phyloP scores from a whole-genome alignment of 495 filamentous ascomycete genomes.

The Aspergillus panamensis region DNA sequence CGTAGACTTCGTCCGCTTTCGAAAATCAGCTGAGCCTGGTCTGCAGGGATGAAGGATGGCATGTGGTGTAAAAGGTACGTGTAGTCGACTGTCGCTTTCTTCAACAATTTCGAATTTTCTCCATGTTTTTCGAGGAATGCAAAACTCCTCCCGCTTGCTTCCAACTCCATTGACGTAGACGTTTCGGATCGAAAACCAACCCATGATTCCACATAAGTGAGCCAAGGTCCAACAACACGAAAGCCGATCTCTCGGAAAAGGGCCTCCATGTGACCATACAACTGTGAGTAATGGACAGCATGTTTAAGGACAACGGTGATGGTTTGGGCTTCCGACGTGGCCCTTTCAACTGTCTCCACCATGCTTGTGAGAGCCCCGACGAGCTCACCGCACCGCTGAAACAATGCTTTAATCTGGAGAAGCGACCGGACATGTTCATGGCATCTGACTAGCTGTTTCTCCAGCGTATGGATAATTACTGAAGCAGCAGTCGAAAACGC shows the following conservation, averaged over 20 bases:
- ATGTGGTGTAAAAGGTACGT: slow-evolving; percentile 57
- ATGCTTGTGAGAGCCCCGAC: slow-evolving; percentile 60
- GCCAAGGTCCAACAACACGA: slow-evolving; percentile 63
- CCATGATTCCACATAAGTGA: slow-evolving; percentile 70
- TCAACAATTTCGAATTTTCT: slow-evolving; percentile 52
- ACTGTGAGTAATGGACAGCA: slow-evolving; percentile 61
- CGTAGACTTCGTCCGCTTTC: slow-evolving; percentile 76
- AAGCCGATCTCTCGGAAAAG: slow-evolving; percentile 64
- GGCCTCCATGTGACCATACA: slow-evolving; percentile 55
- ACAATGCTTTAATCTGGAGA: slow-evolving; percentile 66
- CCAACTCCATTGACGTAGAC: slow-evolving; percentile 40
- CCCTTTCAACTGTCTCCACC: slow-evolving; percentile 49
- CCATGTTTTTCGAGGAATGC: slow-evolving; percentile 53
- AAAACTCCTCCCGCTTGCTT: slow-evolving; percentile 51
- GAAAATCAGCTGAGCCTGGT: slow-evolving; percentile 63
- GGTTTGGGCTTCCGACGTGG: slow-evolving; percentile 62
- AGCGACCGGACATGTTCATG: slow-evolving; percentile 30
- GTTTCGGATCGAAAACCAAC: slow-evolving; percentile 63
- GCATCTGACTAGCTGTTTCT: slow-evolving; percentile 31
- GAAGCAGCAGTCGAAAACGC: slow-evolving; percentile 35
- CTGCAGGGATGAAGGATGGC: slow-evolving; percentile 63
- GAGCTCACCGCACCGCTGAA: slow-evolving; percentile 59
- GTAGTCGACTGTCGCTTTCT: slow-evolving; percentile 55
- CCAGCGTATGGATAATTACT: slow-evolving; percentile 38
- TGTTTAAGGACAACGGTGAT: slow-evolving; percentile 64